phyloP scores from a whole-genome alignment of 768 basidiomycete genomes.

The Termitomyces heimii region DNA sequence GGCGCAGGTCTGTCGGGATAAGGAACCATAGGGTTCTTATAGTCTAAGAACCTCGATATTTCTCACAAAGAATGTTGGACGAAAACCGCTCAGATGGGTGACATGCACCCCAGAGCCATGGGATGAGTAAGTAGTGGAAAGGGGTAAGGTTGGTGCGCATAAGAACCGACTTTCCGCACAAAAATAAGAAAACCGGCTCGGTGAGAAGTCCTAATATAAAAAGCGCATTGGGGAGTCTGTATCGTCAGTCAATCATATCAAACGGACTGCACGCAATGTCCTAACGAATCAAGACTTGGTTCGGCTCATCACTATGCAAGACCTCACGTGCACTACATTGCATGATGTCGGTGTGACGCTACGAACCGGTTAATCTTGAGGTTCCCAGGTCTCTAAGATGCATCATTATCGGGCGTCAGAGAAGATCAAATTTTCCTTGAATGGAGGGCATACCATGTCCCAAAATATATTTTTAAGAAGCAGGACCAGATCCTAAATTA shows the following conservation, averaged over 20 bases:
- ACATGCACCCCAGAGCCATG: neutral
- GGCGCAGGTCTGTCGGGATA: conserved; percentile 1
- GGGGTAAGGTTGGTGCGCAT: neutral
- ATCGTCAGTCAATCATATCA: too few species aligned
- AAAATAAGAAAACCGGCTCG: neutral
- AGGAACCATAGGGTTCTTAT: conserved; percentile 7
- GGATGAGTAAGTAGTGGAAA: neutral
- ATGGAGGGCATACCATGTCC: neutral
- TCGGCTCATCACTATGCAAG: neutral
- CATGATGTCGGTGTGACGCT: neutral
- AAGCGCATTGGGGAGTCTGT: neutral
- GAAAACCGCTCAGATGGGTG: neutral
- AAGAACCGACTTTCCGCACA: neutral
- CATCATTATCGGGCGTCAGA: neutral
- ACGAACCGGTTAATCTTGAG: neutral
- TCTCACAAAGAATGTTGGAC: conserved; percentile 1
- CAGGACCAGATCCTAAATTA: neutral
- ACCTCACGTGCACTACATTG: neutral
- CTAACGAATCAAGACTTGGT: neutral
- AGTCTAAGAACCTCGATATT: neutral
- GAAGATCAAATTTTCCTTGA: neutral
- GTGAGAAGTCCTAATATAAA: neutral
- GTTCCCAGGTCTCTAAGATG: neutral
- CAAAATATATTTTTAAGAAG: neutral
- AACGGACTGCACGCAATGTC: too few species aligned